Conservation (phyloP, 2,329 filamentous ascomycete genomes). For the Curvularia spicifera region DNA sequence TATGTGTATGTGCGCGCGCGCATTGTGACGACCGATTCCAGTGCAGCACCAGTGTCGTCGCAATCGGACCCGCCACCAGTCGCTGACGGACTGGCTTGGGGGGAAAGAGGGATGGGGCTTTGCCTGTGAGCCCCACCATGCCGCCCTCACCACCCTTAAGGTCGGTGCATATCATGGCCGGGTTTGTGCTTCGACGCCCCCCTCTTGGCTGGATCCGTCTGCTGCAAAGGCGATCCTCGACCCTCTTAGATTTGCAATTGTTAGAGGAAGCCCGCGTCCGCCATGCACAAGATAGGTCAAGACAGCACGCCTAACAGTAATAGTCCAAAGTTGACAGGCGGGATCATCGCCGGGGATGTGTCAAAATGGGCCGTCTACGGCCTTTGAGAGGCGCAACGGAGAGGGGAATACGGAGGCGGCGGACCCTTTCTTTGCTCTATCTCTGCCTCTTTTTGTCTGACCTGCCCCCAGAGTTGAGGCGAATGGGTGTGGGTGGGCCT, state of each 20-base stretch:
- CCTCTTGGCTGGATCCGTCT: conserved; percentile 17
- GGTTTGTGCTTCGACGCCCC: conserved; percentile 20
- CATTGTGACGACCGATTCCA: conserved; percentile 31
- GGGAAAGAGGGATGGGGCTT: conserved; percentile 9
- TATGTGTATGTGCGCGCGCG: conserved; percentile 13
- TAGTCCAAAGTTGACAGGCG: conserved; percentile 29
- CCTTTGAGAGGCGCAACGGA: conserved; percentile 21
- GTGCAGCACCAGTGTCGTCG: conserved; percentile 4
- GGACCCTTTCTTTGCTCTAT: conserved; percentile 16
- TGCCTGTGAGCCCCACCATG: conserved; percentile 28
- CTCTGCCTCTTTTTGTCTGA: neutral
- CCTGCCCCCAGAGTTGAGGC: conserved; percentile 23
- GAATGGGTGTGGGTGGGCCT: conserved; percentile 26
- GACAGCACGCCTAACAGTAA: conserved; percentile 22
- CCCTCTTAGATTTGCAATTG: conserved; percentile 21
- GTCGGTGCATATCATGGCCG: conserved; percentile 28
- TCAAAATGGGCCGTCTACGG: conserved; percentile 30
- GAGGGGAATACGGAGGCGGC: conserved; percentile 13
- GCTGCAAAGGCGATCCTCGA: conserved; percentile 45
- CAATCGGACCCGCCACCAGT: conserved; percentile 6
- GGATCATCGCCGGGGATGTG: conserved; percentile 43
- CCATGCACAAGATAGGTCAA: conserved; percentile 10
- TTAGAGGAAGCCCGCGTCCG: conserved; percentile 14
- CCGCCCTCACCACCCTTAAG: conserved; percentile 25
- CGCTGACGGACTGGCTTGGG: conserved; percentile 16